Evolutionary conservation across 2,329 filamentous ascomycete genomes (phyloP), one percentile per base, ranked within the genome.

Genomic region (Macroventuria anomochaeta): DNA sequence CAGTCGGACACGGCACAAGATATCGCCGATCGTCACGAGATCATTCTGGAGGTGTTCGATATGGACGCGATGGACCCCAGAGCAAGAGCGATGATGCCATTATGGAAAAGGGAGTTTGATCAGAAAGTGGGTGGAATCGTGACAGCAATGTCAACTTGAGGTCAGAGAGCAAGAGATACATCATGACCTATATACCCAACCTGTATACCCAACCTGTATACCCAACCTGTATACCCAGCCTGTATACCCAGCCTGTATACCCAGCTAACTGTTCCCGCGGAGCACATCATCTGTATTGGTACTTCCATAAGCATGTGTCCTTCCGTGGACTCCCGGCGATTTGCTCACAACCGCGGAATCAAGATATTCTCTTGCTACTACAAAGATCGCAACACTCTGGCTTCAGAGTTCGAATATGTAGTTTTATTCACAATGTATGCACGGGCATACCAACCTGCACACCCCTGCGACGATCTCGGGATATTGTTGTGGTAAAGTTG

Each of bases 91-190:
- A 67, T 69, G 65, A 69, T 73, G 66, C 71, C 71, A 7, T 23
- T 55, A 5, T 74, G 71, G 71, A 73, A 71, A 39, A 52, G 71
- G 7, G 60, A 66, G 17, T 73, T 73, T 26, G 58, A 64, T 23
- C 48, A 55, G 5, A 48, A 42, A 10, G 61, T 68, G 1, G 59
- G 65, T 6, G 65, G 65, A 2, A 68, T 68, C 15, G 63, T 68
- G 17, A 54, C 48, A 25, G 41, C 32, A n/a, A 10, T n/a, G 6
- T 23, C 43, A 7, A 32, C 3, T 8, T 31, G 25, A 31, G 18
- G 5, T 10, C 8, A 20, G n/a, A 37, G 17, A 11, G 5, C 15
- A n/a, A 8, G 8, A 25, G 25, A 18, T 13, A 5, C 7, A 28
- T 7, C 10, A 23, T n/a, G 21, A 10, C 2, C 29, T 17, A 25